Evolutionary conservation across 2,329 filamentous ascomycete genomes (phyloP).

Genomic region (Nemania bipapillata): DNA sequence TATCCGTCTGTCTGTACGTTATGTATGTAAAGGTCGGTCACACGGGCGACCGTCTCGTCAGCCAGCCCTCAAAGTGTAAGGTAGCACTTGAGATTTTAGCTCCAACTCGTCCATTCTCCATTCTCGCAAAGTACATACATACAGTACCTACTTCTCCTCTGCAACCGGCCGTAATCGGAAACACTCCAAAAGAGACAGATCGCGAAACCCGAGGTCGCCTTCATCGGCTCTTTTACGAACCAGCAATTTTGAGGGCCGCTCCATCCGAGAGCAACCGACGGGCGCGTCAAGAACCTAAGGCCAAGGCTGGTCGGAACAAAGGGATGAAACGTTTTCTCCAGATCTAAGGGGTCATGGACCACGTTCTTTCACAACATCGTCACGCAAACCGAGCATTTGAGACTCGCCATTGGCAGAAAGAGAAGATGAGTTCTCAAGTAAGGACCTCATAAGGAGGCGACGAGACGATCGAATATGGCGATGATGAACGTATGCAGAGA

Average conservation of each 20-base stretch:
- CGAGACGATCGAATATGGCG: not conserved
- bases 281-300: slow-evolving; percentile 50
- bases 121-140: slow-evolving; percentile 62
- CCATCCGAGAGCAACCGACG: not conserved
- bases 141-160: too few relatives aligned
- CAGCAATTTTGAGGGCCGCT: not conserved
- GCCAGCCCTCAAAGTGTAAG: slow-evolving; percentile 56
- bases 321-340: slow-evolving; percentile 62
- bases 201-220: slow-evolving; percentile 63
- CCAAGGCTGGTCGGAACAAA: not conserved
- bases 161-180: slow-evolving; percentile 64
- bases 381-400: not conserved
- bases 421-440: not conserved
- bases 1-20: not conserved
- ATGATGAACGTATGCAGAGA: slow-evolving; percentile 44
- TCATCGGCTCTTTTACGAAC: slow-evolving; percentile 52
- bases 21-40: slow-evolving; percentile 59
- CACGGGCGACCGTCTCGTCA: slow-evolving; percentile 69
- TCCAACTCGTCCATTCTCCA: not conserved
- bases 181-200: slow-evolving; percentile 57
- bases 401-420: not conserved
- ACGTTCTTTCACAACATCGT: not conserved
- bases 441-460: not conserved
- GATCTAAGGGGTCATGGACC: slow-evolving; percentile 55
- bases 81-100: not conserved